Percentiles rank a stretch among this genome's conserved stretches.
phyloP scores from a whole-genome alignment of 768 basidiomycete genomes.

The Lentinula detonsa region DNA sequence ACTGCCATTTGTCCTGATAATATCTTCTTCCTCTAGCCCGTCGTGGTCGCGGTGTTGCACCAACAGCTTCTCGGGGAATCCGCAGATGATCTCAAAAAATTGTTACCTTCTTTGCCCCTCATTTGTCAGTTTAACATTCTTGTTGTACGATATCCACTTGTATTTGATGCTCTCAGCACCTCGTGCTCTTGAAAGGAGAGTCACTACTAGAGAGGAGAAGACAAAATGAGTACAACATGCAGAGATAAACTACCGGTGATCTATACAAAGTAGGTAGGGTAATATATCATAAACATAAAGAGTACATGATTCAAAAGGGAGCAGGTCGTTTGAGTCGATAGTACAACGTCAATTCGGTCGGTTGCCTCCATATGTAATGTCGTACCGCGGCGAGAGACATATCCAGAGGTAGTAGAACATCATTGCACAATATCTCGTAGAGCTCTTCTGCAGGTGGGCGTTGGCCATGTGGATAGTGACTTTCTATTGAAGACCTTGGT shows the following conservation, averaged over 20 bases:
- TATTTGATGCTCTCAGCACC: neutral
- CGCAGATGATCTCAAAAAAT: slow-evolving; percentile 48
- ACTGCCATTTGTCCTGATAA: slow-evolving; percentile 8
- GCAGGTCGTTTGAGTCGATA: slow-evolving; percentile 47
- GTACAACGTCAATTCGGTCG: slow-evolving; percentile 67
- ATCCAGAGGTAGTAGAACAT: slow-evolving; percentile 71
- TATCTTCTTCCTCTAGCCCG: slow-evolving; percentile 49
- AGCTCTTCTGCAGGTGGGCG: slow-evolving; percentile 51
- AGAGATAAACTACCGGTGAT: neutral
- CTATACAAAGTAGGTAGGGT: neutral
- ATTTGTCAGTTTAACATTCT: neutral
- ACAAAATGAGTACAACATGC: neutral
- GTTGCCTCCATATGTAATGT: slow-evolving; percentile 83
- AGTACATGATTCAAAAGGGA: neutral
- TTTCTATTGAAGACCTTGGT: slow-evolving; percentile 33
- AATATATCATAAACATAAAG: neutral
- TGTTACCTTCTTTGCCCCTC: neutral
- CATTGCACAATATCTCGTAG: slow-evolving; percentile 88
- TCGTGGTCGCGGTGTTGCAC: slow-evolving; percentile 76
- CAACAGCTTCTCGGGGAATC: slow-evolving; percentile 70
- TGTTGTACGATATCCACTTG: slow-evolving; percentile 5
- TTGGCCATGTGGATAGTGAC: slow-evolving; percentile 18
- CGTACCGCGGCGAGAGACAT: slow-evolving; percentile 91
- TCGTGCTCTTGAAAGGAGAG: neutral
- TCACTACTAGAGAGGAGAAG: neutral